These are phyloP conservation scores for Phlebiopsis gigantea DNA, from an alignment of 768 basidiomycete species.

Conservation along the genomic window DNA sequence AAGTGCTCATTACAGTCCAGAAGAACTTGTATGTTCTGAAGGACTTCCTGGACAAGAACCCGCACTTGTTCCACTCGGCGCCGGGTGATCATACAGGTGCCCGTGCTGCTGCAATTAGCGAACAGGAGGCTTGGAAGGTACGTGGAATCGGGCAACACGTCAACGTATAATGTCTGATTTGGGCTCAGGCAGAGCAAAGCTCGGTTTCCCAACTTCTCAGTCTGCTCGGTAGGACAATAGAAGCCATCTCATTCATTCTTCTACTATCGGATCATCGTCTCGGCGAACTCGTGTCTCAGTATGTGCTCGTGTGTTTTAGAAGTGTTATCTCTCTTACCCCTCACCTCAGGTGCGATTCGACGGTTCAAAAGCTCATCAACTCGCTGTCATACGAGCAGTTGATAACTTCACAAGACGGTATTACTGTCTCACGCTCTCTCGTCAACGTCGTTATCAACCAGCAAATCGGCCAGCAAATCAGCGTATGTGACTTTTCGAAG, in stretches of 20 bases:
- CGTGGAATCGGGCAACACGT: no score
- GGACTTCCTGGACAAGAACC: constrained; percentile 74
- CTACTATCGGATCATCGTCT: constrained; percentile 89
- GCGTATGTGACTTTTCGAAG: constrained; percentile 44
- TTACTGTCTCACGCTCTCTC: constrained; percentile 81
- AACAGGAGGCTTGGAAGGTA: constrained; percentile 91
- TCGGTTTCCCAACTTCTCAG: constrained; percentile 75
- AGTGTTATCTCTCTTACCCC: constrained; percentile 4
- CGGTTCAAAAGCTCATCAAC: constrained; percentile 63
- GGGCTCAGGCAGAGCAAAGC: constrained; percentile 65
- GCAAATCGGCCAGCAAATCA: constrained; percentile 95
- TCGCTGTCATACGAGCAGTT: constrained; percentile 82
- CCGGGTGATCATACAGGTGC: constrained; percentile 60
- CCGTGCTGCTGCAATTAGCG: constrained; percentile 50
- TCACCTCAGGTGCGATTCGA: constrained; percentile 57
- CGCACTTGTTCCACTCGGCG: constrained; percentile 80
- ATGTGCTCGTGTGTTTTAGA: constrained; percentile 23
- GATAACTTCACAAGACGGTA: constrained; percentile 79
- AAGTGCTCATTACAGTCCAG: constrained; percentile 62
- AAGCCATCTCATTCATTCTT: constrained; percentile 90
- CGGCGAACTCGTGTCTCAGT: constrained; percentile 81
- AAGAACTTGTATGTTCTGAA: constrained; percentile 75
- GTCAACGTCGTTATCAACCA: constrained; percentile 97
- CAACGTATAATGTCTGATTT: constrained; percentile 1
- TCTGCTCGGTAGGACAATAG: constrained; percentile 80